phyloP scores from a whole-genome alignment of 1,284 basidiomycete species.

The Pseudomicrostroma phylloplanum region DNA sequence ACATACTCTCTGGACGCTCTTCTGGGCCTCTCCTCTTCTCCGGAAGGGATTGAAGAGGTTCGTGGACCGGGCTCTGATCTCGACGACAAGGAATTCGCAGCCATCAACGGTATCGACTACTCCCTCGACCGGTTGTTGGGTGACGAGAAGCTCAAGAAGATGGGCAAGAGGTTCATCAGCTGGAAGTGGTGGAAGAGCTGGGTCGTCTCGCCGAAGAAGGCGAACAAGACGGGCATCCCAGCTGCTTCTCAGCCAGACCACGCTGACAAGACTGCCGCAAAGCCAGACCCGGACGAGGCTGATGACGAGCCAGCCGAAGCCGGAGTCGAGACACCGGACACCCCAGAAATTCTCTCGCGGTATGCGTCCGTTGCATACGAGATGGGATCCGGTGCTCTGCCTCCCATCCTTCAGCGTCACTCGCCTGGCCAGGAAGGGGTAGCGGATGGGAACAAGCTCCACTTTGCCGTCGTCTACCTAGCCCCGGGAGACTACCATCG shows the following conservation, averaged over 20 bases:
- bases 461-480: slow-evolving; percentile 92
- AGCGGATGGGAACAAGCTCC: slow-evolving; percentile 67
- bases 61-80: slow-evolving; percentile 51
- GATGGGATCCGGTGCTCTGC: slow-evolving; percentile 43
- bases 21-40: slow-evolving; percentile 53
- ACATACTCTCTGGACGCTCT: slow-evolving; percentile 92
- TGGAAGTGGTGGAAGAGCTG: slow-evolving; percentile 20
- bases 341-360: slow-evolving; percentile 44
- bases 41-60: slow-evolving; percentile 29
- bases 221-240: slow-evolving; percentile 12
- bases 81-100: slow-evolving; percentile 82
- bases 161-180: slow-evolving; percentile 9
- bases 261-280: slow-evolving; percentile 6
- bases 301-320: slow-evolving; percentile 45
- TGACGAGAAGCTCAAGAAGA: slow-evolving; percentile 20
- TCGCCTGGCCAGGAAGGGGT: slow-evolving; percentile 30
- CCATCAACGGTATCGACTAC: slow-evolving; percentile 95
- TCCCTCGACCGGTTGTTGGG: slow-evolving; percentile 68
- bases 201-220: slow-evolving; percentile 10
- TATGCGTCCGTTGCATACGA: slow-evolving; percentile 49
- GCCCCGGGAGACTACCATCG: slow-evolving; percentile 98
- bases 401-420: slow-evolving; percentile 38
- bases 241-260: slow-evolving; percentile 14
- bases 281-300: slow-evolving; percentile 14
- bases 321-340: slow-evolving; percentile 44